Evolutionary conservation across 2,329 filamentous ascomycete species (phyloP), one percentile per base, ranked within the genome.

Genomic region (Alternaria postmessia): DNA sequence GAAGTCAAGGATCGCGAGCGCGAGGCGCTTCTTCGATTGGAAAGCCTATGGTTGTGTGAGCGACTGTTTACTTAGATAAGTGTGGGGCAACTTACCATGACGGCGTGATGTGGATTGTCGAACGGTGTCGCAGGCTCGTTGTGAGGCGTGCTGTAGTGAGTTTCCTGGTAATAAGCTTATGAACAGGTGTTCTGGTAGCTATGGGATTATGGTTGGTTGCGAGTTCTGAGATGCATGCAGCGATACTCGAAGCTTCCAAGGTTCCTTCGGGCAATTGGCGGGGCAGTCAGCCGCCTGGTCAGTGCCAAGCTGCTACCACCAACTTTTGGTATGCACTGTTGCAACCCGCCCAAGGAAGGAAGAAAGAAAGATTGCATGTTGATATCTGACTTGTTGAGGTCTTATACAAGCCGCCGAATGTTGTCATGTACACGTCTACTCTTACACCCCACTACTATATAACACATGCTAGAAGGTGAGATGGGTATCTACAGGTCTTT

Each of bases 1-100:
- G 84, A 97, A 99, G 83, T 98, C 93, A 84, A 96, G 93, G 80
- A 99, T 94, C 72, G 95, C 93, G 78, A 99, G 92, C 80, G 95
- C 95, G 66, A 99, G 91, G 82, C 94, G 93, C 87, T 99, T 90
- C 79, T 88, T 88, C 55, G 88, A 87, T 49, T 75, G 74, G 62
- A 73, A 72, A 67, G 81, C 79, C 78, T 81, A 39, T 16, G 30
- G 26, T 34, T 60, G 65, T 75, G 54, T 75, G 54, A 72, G 64
- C 32, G 36, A 18, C 43, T 41, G 54, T 59, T 46, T 38, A 58
- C 51, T 28, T 60, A 39, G 51, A 39, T 32, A 51, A 61, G 68
- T 51, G 67, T 51, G 66, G 68, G 67, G 61, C 55, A 54, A 49
- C 57, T 59, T 61, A 75, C 74, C 74, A 77, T 77, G 39, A 52